Conservation (phyloP, 2,329 filamentous ascomycete species). For the Neonectria neomacrospora region DNA sequence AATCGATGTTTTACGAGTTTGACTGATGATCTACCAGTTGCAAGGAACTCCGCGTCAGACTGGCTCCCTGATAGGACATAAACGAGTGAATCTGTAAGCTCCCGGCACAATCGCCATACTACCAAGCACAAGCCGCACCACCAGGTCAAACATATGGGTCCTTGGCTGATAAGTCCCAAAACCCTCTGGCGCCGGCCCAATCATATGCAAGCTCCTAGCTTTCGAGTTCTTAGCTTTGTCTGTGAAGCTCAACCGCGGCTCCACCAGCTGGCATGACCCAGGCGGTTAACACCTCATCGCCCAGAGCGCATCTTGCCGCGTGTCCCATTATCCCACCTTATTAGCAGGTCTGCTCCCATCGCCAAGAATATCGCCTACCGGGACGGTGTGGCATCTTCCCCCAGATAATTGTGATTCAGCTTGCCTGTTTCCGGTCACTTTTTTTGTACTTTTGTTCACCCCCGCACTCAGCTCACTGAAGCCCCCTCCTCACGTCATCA, state of each 20-base stretch:
- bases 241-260: slow-evolving; percentile 33
- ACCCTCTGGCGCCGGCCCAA: slow-evolving; percentile 13
- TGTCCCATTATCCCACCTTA: slow-evolving; percentile 12
- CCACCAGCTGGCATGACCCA: slow-evolving; percentile 35
- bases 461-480: slow-evolving; percentile 27
- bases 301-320: slow-evolving; percentile 5
- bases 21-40: background rate
- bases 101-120: background rate
- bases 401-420: background rate
- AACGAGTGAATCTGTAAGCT: background rate
- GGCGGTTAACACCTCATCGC: slow-evolving; percentile 22
- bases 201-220: slow-evolving; percentile 10
- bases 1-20: background rate
- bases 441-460: slow-evolving; percentile 9
- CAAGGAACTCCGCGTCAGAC: background rate
- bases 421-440: slow-evolving; percentile 8
- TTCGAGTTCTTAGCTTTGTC: slow-evolving; percentile 17
- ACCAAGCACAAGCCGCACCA: background rate
- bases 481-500: slow-evolving; percentile 32
- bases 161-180: slow-evolving; percentile 9
- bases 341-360: slow-evolving; percentile 16
- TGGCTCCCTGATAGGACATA: background rate
- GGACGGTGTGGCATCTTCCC: background rate
- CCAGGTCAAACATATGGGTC: background rate
- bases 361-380: slow-evolving; percentile 9